These are phyloP conservation scores for Jimgerdemannia flammicorona DNA, from an alignment of 192 early-diverging fungal genomes.

Conservation along the genomic window DNA sequence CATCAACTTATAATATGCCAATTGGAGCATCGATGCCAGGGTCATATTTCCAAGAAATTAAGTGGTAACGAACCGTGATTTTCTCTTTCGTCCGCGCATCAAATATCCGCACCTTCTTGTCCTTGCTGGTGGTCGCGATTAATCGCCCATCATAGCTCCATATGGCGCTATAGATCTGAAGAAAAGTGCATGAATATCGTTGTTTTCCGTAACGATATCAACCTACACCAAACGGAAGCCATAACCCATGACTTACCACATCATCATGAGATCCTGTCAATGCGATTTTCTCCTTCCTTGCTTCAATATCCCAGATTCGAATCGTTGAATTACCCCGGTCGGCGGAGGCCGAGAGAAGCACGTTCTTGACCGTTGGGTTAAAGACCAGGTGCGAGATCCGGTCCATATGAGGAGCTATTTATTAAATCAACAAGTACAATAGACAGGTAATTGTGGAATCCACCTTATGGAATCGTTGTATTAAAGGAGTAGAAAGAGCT, in stretches of 20 bases:
- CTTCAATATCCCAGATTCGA: constrained; percentile 54
- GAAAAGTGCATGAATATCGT: not conserved
- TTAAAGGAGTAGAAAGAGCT: not conserved
- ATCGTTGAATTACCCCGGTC: constrained; percentile 47
- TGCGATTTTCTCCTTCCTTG: constrained; percentile 27
- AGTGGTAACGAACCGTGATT: constrained; percentile 19
- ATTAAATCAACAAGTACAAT: not conserved
- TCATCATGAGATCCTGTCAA: constrained; percentile 29
- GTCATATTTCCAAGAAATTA: not conserved
- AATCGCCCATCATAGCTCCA: constrained; percentile 65
- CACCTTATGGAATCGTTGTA: too few species aligned
- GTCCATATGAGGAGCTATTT: constrained; percentile 38
- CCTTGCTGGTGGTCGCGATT: constrained; percentile 61
- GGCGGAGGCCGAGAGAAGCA: constrained; percentile 55
- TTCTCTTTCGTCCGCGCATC: constrained; percentile 55
- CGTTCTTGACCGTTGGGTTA: constrained; percentile 53
- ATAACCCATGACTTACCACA: constrained; percentile 11
- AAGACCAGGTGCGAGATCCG: constrained; percentile 49
- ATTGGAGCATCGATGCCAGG: not conserved
- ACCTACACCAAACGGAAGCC: too few species aligned
- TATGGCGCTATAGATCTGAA: constrained; percentile 37
- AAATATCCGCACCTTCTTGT: constrained; percentile 67
- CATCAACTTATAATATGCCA: too few species aligned
- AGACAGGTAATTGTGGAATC: too few species aligned
- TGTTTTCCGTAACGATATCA: not conserved